Conservation (phyloP, 139 green algal genomes). For the Nannochloris sp. region DNA sequence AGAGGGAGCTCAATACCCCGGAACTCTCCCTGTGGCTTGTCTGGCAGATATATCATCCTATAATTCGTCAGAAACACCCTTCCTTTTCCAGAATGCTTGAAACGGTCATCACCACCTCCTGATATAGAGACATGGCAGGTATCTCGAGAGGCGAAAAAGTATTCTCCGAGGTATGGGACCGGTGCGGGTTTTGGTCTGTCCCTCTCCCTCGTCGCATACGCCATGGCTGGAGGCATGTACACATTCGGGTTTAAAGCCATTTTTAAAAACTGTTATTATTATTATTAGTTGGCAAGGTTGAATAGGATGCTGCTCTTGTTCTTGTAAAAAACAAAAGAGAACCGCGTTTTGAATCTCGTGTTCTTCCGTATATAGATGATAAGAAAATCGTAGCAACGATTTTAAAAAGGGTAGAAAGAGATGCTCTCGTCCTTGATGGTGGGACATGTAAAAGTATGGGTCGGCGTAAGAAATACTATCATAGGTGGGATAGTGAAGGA, state of each 20-base stretch:
- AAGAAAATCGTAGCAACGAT: too few species aligned
- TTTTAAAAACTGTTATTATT: too few species aligned
- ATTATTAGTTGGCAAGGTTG: too few species aligned
- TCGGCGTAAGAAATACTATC: constrained; percentile 39
- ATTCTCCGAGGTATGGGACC: constrained; percentile 50
- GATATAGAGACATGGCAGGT: constrained; percentile 38
- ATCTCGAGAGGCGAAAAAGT: constrained; percentile 42
- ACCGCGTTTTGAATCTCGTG: too few species aligned
- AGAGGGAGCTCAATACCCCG: constrained; percentile 76
- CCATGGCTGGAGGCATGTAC: neutral
- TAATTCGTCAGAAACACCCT: constrained; percentile 48
- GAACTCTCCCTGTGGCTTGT: constrained; percentile 43
- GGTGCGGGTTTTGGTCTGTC: constrained; percentile 26
- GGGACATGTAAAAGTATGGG: neutral
- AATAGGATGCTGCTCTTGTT: too few species aligned
- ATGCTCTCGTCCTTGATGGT: too few species aligned
- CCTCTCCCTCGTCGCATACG: neutral
- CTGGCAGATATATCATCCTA: constrained; percentile 67
- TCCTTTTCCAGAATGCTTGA: constrained; percentile 39
- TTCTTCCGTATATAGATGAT: too few species aligned
- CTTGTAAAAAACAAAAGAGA: too few species aligned
- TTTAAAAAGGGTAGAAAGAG: too few species aligned
- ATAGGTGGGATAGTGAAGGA: constrained; percentile 2
- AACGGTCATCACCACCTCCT: constrained; percentile 46
- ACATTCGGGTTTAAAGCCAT: neutral